These are phyloP conservation scores for Wickerhamomyces strasburgensis DNA, from an alignment of 805 yeast species.

Conservation along the genomic window DNA sequence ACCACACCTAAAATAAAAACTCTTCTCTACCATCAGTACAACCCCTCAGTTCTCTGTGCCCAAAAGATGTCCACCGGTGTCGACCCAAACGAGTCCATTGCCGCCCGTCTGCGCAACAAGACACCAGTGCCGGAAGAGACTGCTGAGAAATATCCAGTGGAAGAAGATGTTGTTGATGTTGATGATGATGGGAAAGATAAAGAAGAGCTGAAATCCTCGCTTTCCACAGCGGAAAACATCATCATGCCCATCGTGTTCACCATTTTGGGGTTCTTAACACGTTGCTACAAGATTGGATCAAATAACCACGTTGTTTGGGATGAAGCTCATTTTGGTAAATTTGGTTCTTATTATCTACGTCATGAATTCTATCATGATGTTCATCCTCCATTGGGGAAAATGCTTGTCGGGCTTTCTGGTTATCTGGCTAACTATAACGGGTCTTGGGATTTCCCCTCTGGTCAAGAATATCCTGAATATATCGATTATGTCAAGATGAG, in stretches of 20 bases:
- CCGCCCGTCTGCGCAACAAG: slow-evolving; percentile 20
- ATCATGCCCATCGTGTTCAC: slow-evolving; percentile 67
- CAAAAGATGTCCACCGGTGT: not conserved
- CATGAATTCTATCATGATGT: slow-evolving; percentile 94
- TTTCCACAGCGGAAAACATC: slow-evolving; percentile 24
- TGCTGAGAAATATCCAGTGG: not conserved
- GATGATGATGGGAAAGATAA: too few species aligned
- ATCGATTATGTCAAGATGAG: slow-evolving; percentile 84
- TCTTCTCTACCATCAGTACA: too few species aligned
- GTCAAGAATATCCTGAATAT: slow-evolving; percentile 67
- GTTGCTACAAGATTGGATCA: slow-evolving; percentile 70
- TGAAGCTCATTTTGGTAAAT: slow-evolving; percentile 96
- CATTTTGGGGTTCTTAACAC: slow-evolving; percentile 58
- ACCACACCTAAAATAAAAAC: too few species aligned
- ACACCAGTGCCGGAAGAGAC: slow-evolving; percentile 4
- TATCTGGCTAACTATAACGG: slow-evolving; percentile 86
- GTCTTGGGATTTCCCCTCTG: slow-evolving; percentile 83
- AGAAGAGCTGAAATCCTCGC: slow-evolving; percentile 19
- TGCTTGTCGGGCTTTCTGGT: slow-evolving; percentile 86
- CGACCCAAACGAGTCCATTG: slow-evolving; percentile 9
- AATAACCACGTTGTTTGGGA: slow-evolving; percentile 89
- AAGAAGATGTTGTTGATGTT: slow-evolving; percentile 12
- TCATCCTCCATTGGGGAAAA: slow-evolving; percentile 95
- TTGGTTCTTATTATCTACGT: slow-evolving; percentile 84
- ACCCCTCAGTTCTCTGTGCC: too few species aligned